Evolutionary conservation across 2,329 filamentous ascomycete genomes (phyloP).

Genomic region (Zelopaecilomyces penicillatus): DNA sequence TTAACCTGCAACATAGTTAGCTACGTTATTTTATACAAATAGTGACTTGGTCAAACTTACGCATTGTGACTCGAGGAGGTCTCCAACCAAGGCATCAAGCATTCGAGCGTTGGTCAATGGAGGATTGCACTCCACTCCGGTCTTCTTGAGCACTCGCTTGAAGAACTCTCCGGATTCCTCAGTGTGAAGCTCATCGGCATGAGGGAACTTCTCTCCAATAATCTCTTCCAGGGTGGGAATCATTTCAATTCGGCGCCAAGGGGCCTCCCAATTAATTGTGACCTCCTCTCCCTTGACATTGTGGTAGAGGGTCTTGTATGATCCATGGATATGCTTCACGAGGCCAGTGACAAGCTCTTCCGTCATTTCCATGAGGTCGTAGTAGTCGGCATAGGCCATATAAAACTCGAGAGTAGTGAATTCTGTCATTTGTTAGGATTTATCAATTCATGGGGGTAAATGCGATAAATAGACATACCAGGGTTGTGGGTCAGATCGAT

Average conservation of each 20-base stretch:
- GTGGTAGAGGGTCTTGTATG: slow-evolving; percentile 77
- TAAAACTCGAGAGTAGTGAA: slow-evolving; percentile 99
- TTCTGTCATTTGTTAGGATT: slow-evolving; percentile 42
- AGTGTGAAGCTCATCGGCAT: slow-evolving; percentile 82
- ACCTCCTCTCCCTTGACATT: slow-evolving; percentile 80
- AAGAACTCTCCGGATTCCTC: slow-evolving; percentile 84
- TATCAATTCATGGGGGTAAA: background rate
- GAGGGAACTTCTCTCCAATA: slow-evolving; percentile 87
- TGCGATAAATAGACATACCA: slow-evolving; percentile 13
- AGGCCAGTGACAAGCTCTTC: slow-evolving; percentile 88
- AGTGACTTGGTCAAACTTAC: slow-evolving; percentile 18
- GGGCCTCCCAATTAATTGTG: slow-evolving; percentile 91
- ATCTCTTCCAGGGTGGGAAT: slow-evolving; percentile 76
- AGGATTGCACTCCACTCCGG: slow-evolving; percentile 79
- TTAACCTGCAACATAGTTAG: slow-evolving; percentile 45
- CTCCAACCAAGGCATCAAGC: slow-evolving; percentile 88
- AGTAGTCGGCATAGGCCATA: slow-evolving; percentile 83
- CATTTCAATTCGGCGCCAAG: slow-evolving; percentile 93
- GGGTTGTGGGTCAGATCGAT: slow-evolving; percentile 72
- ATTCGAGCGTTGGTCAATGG: slow-evolving; percentile 91
- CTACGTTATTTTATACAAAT: slow-evolving; percentile 1
- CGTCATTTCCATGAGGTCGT: slow-evolving; percentile 73
- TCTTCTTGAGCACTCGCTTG: slow-evolving; percentile 74
- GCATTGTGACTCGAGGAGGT: slow-evolving; percentile 91
- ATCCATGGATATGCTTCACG: slow-evolving; percentile 80